Base-by-base conservation (phyloP, 1,284 basidiomycete genomes). In the Stereum hirsutum region DNA sequence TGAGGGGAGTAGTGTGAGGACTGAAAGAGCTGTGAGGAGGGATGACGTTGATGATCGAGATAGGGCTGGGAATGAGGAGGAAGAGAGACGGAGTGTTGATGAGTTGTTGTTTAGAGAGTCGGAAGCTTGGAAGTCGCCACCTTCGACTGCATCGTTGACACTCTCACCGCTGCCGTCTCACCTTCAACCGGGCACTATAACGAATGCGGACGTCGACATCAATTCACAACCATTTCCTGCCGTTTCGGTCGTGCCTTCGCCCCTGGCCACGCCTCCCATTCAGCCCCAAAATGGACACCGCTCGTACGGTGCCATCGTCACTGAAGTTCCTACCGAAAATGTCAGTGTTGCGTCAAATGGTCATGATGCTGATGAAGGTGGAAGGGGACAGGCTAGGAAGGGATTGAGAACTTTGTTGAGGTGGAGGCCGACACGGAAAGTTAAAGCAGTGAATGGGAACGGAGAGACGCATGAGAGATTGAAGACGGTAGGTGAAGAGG, bases 311-410 rank as follows among this genome's bases (percentile, higher is more conserved):
- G 33, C 41, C 24, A 36, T 32, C 3, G 23, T 34, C 17, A 21
- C 30, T 12, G 32, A 34, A 19, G 24, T 36, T 10, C 37, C 21
- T 17, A 21, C 15, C 37, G 25, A 19, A 36, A 20, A 6, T 30
- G 28, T 8, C n/a, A 30, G n/a, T n/a, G n/a, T n/a, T n/a, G n/a
- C n/a, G n/a, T n/a, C n/a, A n/a, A n/a, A n/a, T n/a, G n/a, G n/a
- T n/a, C n/a, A n/a, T 11, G 19, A 5, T 23, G 28, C 30, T 21
- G 19, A 15, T 28, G 23, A 6, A 21, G 33, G 17, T 32, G 34
- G 14, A 40, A 50, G 17, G 20, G 42, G 20, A 40, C 32, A 40
- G 33, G 43, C 23, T 40, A 44, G 45, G 45, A 38, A 21, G 34
- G 32, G 20, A 31, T 31, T 8, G 42, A 45, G 43, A 21, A 41